phyloP scores from a whole-genome alignment of 768 basidiomycete genomes.

The Pisolithus albus region DNA sequence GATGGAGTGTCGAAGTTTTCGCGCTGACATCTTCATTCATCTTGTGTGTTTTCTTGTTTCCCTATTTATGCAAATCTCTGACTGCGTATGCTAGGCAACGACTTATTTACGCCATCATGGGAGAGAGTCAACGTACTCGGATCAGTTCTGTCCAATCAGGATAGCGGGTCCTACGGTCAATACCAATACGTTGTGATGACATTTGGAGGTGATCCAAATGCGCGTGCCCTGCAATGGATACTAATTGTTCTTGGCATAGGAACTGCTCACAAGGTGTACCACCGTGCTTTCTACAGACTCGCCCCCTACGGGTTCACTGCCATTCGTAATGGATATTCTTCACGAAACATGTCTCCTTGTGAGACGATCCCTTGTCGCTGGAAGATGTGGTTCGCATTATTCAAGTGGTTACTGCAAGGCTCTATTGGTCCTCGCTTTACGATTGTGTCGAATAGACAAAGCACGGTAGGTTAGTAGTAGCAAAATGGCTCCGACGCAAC shows the following conservation, averaged over 20 bases:
- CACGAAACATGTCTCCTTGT: conserved; percentile 14
- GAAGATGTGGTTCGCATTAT: conserved; percentile 20
- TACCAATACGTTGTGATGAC: conserved; percentile 11
- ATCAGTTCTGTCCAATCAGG: conserved; percentile 1
- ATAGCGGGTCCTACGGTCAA: neutral
- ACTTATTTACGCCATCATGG: conserved; percentile 45
- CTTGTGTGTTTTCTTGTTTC: conserved; percentile 34
- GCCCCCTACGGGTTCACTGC: conserved; percentile 11
- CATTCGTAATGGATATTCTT: conserved; percentile 14
- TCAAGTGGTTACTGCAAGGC: conserved; percentile 26
- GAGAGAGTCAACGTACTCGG: conserved; percentile 1
- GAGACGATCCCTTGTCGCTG: conserved; percentile 16
- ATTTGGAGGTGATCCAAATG: conserved; percentile 18
- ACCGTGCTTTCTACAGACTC: conserved; percentile 10
- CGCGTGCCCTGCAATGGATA: neutral
- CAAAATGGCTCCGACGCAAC: neutral
- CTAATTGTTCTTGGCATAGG: conserved; percentile 11
- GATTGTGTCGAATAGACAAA: conserved; percentile 15
- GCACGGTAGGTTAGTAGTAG: conserved; percentile 12
- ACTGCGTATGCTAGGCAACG: conserved; percentile 35
- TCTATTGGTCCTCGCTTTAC: conserved; percentile 22
- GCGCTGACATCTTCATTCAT: conserved; percentile 42
- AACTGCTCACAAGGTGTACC: conserved; percentile 18
- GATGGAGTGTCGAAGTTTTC: conserved; percentile 44
- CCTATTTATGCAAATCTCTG: neutral